These are phyloP conservation scores for Rhazya stricta DNA, from an alignment of 257 asterid species.

Conservation along the genomic window DNA sequence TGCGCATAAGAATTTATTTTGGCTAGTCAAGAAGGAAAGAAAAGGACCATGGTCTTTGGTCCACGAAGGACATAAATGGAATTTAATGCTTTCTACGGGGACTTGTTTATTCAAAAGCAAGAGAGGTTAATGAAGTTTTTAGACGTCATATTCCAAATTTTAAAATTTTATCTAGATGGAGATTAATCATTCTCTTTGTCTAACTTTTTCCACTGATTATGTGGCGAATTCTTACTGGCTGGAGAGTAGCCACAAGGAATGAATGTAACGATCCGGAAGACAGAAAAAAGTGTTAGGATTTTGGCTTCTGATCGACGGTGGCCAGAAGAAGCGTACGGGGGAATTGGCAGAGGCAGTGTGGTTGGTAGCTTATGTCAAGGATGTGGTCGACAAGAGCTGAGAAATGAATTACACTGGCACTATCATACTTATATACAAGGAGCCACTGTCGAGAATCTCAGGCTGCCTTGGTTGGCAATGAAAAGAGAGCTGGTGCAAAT, in stretches of 20 bases:
- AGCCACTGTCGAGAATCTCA: neutral
- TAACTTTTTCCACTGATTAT: neutral
- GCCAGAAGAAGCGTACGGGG: neutral
- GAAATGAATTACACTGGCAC: neutral
- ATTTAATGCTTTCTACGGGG: neutral
- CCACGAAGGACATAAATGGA: neutral
- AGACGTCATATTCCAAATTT: no score
- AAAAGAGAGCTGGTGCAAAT: neutral
- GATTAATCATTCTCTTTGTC: no score
- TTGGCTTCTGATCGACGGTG: neutral
- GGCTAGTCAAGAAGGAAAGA: neutral
- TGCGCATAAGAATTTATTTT: neutral
- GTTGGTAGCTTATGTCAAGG: neutral
- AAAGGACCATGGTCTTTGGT: slow-evolving; percentile 1
- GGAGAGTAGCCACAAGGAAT: neutral
- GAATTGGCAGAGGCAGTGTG: neutral
- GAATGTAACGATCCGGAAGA: neutral
- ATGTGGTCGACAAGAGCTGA: neutral
- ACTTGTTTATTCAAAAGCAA: neutral
- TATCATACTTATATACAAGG: neutral
- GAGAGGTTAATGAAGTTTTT: no score
- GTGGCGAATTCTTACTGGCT: neutral
- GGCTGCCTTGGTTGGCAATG: neutral
- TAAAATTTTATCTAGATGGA: no score
- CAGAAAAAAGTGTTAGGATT: neutral